phyloP scores from a whole-genome alignment of 176 grass and related monocot genomes.

The Carex cristatella region DNA sequence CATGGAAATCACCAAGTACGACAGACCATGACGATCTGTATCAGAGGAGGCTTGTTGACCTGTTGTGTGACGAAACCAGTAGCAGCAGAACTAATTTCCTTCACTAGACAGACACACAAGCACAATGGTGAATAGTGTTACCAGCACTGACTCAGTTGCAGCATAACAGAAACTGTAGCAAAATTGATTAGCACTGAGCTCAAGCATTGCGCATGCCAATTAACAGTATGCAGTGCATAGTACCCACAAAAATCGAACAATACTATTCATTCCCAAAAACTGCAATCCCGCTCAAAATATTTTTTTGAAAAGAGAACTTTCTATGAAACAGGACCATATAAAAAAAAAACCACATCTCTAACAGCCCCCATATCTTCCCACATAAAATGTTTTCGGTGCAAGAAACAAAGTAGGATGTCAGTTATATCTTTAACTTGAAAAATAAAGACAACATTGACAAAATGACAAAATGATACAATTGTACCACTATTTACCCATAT shows the following conservation, averaged over 20 bases:
- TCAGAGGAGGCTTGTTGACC: too few relatives aligned
- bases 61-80: too few relatives aligned
- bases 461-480: constrained; percentile 5
- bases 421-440: constrained; percentile 8
- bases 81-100: too few relatives aligned
- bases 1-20: too few relatives aligned
- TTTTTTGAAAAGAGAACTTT: neutral
- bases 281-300: neutral
- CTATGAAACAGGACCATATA: neutral
- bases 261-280: neutral
- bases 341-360: neutral
- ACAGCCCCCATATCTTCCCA: neutral
- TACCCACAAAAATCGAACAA: neutral
- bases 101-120: neutral
- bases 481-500: constrained; percentile 15
- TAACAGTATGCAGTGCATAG: neutral
- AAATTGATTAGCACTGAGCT: neutral
- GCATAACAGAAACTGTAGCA: neutral
- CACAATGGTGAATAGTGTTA: neutral
- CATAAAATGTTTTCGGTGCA: neutral
- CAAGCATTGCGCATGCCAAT: neutral
- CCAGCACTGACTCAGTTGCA: neutral
- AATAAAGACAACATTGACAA: neutral
- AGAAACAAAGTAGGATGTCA: neutral
- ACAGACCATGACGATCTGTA: too few relatives aligned